These are phyloP conservation scores for Dipteronia dyeriana DNA, from an alignment of 345 rosid species.

Conservation along the genomic window DNA sequence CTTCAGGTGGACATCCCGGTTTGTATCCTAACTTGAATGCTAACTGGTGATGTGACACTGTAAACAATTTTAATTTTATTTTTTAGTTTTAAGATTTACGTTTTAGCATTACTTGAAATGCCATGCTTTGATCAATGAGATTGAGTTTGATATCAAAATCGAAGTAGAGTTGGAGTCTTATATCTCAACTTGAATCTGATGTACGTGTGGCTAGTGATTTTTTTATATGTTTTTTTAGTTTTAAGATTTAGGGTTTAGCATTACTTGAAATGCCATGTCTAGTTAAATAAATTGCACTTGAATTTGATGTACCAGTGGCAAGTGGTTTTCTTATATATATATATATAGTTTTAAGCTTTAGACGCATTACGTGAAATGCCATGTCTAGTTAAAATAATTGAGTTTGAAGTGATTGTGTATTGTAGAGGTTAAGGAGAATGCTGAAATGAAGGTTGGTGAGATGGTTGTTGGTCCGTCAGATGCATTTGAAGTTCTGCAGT, in stretches of 20 bases:
- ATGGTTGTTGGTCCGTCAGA: slow-evolving; percentile 68
- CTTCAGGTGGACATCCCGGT: background rate
- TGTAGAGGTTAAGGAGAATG: slow-evolving; percentile 67
- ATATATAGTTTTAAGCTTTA: background rate
- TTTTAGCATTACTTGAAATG: background rate
- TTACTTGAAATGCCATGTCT: no score
- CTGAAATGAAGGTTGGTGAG: slow-evolving; percentile 33
- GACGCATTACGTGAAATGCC: background rate
- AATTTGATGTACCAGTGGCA: background rate
- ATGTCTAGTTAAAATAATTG: slow-evolving; percentile 19
- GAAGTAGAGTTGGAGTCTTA: background rate
- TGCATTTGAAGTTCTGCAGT: slow-evolving; percentile 84
- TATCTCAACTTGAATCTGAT: background rate
- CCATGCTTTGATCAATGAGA: slow-evolving; percentile 9
- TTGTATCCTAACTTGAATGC: background rate
- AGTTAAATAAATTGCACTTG: background rate
- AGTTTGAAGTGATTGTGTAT: slow-evolving; percentile 30
- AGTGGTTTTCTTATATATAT: background rate
- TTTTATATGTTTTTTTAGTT: no score
- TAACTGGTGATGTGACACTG: background rate
- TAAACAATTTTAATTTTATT: no score
- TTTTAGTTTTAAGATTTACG: background rate
- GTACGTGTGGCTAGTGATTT: no score
- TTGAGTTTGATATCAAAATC: slow-evolving; percentile 30
- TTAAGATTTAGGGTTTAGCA: no score